Evolutionary conservation across 108 stramenopile genomes (phyloP).

Genomic region (Tribonema minus): DNA sequence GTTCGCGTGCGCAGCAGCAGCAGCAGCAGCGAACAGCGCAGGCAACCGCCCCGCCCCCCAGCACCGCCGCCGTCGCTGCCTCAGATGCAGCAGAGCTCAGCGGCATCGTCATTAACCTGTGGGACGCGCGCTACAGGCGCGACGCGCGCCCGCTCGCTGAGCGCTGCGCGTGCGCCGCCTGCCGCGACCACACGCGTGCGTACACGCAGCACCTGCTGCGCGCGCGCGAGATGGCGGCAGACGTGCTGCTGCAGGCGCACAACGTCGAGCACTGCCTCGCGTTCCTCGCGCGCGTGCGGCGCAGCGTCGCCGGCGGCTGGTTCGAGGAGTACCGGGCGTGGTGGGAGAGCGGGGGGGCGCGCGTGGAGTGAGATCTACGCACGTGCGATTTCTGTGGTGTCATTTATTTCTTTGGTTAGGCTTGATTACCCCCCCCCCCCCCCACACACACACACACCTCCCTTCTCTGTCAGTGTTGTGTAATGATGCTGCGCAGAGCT

Average conservation of each 20-base stretch:
- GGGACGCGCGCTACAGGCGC: not conserved
- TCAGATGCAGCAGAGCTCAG: not conserved
- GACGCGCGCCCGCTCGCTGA: not conserved
- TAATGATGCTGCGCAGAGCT: no score
- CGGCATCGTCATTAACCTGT: not conserved
- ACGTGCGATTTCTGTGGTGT: no score
- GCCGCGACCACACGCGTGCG: not conserved
- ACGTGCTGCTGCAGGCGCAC: not conserved
- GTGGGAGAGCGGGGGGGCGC: no score
- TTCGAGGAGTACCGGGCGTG: not conserved
- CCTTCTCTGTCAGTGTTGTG: no score
- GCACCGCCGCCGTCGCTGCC: not conserved
- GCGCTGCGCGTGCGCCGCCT: not conserved
- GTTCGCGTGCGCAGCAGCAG: not conserved
- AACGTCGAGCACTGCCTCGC: not conserved
- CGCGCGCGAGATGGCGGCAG: not conserved
- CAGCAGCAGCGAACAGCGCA: not conserved
- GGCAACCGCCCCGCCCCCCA: no score
- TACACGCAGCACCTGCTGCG: not conserved
- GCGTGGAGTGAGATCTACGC: no score
- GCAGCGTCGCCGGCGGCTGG: not conserved
- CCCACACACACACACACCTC: no score
- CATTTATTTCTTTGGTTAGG: no score
- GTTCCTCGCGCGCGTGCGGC: not conserved
- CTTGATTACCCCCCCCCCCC: no score